phyloP scores from a whole-genome alignment of 306 rosid species.

The Quercus ilex region DNA sequence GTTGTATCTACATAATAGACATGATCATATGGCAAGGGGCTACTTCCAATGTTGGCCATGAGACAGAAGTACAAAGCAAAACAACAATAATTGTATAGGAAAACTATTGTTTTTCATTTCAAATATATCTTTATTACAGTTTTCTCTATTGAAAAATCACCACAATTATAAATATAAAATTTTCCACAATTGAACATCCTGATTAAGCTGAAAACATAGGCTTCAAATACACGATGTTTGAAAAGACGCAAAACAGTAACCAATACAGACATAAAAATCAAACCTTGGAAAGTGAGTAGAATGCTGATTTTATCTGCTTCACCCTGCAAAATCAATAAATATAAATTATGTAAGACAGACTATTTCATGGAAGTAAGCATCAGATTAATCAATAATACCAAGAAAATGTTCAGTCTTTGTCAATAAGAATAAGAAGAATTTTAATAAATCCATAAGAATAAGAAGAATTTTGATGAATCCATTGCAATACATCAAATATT shows the following conservation, averaged over 20 bases:
- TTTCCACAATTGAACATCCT: background rate
- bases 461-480: background rate
- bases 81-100: background rate
- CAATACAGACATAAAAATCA: conserved; percentile 5
- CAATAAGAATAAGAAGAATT: background rate
- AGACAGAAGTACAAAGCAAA: background rate
- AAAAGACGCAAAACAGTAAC: background rate
- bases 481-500: conserved; percentile 1
- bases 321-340: conserved; percentile 39
- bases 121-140: background rate
- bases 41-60: background rate
- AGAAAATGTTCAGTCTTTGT: background rate
- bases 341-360: background rate
- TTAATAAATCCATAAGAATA: background rate
- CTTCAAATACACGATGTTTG: background rate
- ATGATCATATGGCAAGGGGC: background rate
- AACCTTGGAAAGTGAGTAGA: conserved; percentile 77
- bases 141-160: background rate
- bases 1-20: background rate
- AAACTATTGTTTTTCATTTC: background rate
- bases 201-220: background rate
- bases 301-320: conserved; percentile 89
- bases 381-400: background rate
- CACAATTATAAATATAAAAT: background rate
- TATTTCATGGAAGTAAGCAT: background rate